These are phyloP conservation scores for Dicorynia guianensis DNA, from an alignment of 306 rosid genomes.

Conservation along the genomic window DNA sequence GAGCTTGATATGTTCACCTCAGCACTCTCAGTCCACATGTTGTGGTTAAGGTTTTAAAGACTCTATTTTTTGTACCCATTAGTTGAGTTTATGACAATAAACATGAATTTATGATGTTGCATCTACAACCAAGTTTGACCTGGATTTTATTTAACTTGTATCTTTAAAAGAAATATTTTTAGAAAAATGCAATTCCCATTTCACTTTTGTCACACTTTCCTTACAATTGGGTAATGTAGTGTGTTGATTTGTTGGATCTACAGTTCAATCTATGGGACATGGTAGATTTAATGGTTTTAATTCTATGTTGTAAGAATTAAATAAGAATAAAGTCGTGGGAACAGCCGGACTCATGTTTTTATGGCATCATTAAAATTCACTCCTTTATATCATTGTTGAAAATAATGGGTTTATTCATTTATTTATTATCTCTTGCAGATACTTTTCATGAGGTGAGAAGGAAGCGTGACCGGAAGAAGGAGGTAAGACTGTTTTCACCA, in stretches of 20 bases:
- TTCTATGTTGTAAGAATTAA: no score
- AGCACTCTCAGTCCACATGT: neutral
- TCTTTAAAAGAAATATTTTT: slow-evolving; percentile 27
- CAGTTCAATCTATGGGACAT: no score
- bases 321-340: no score
- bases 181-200: no score
- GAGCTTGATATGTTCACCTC: neutral
- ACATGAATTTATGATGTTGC: neutral
- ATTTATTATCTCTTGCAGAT: slow-evolving; percentile 57
- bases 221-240: no score
- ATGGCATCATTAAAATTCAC: slow-evolving; percentile 13
- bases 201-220: no score
- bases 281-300: no score
- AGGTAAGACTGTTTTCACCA: slow-evolving; percentile 52
- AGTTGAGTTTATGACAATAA: neutral
- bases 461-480: slow-evolving; percentile 76
- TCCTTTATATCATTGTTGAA: slow-evolving; percentile 9
- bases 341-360: no score
- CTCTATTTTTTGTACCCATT: neutral
- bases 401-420: slow-evolving; percentile 24
- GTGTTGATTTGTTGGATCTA: no score
- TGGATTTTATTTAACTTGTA: neutral
- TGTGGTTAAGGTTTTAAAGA: neutral
- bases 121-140: neutral
- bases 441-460: slow-evolving; percentile 84